Base-by-base conservation (phyloP, 2,329 filamentous ascomycete genomes). In the Hymenoscyphus scutula region DNA sequence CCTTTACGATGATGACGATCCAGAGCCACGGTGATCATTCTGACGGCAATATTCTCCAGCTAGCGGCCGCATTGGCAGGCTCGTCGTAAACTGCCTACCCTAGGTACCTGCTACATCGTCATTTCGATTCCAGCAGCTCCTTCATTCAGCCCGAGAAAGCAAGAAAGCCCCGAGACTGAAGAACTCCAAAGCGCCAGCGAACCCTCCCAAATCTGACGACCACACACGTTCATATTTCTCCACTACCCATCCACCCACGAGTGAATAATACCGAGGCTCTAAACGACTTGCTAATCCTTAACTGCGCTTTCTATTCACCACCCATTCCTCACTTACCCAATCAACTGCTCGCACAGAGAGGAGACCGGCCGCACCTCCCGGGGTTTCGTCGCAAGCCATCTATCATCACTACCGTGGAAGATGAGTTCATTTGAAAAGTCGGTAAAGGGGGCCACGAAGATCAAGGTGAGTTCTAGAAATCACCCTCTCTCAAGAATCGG, bases 391-490 rank as follows among this genome's bases (percentile, higher is more conserved):
- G 67, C 70, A 68, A 64, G 61, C 61, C 64, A 61, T 29, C 55
- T 60, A 45, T 58, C 55, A 53, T 27, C 41, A 41, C 53, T 23
- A 37, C 64, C 58, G 65, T 58, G 65, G 53, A 93, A 93, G 90
- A 86, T 89, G 70, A 90, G 88, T 81, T 94, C 91, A 63, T 98
- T 98, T 76, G 95, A 99, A 83, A 99, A 98, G 84, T 96, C 93
- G 71, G 95, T 99, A 75, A 98, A 98, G 83, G 95, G 94, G 79
- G 94, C 91, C 72, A 98, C 94, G 73, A 98, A 98, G 83, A 91
- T 96, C 76, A 98, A 97, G 87, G 92, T 93, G 72, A 76, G 76
- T 7, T 32, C 11, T 27, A 25, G n/a, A 7, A 23, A 10, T 48
- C 41, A 23, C 11, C 2, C n/a, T 25, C 41, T 25, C 10, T 11